These are phyloP conservation scores for Fusarium ambrosium DNA, from an alignment of 2,329 filamentous ascomycete species.

Conservation along the genomic window DNA sequence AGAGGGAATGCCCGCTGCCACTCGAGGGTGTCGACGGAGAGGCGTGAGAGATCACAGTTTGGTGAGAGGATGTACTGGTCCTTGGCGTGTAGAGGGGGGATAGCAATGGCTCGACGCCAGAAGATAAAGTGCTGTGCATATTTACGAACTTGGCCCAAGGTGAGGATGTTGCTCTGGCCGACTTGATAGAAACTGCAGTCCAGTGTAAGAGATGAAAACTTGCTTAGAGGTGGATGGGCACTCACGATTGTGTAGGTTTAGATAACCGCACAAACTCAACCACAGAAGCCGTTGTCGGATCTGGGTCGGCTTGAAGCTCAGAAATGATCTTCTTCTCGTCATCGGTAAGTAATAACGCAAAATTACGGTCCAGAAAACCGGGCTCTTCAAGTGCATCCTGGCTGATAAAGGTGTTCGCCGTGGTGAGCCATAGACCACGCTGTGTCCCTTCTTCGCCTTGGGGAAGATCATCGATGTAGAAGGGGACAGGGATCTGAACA, in stretches of 20 bases:
- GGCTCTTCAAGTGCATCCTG: slow-evolving; percentile 77
- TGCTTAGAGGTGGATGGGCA: slow-evolving; percentile 15
- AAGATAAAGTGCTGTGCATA: slow-evolving; percentile 95
- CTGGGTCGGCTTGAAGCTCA: slow-evolving; percentile 81
- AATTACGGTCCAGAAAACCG: slow-evolving; percentile 83
- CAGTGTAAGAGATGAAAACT: slow-evolving; percentile 8
- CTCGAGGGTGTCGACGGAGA: slow-evolving; percentile 76
- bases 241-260: slow-evolving; percentile 74
- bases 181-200: slow-evolving; percentile 73
- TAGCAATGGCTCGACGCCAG: slow-evolving; percentile 92
- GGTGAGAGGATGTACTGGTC: slow-evolving; percentile 94
- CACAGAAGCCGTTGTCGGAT: slow-evolving; percentile 81
- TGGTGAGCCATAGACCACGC: slow-evolving; percentile 87
- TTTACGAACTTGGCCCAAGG: slow-evolving; percentile 84
- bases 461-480: slow-evolving; percentile 80
- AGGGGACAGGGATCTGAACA: slow-evolving; percentile 74
- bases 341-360: slow-evolving; percentile 85
- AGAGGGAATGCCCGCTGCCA: slow-evolving; percentile 87
- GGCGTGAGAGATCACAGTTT: slow-evolving; percentile 82
- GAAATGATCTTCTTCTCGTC: slow-evolving; percentile 81
- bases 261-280: slow-evolving; percentile 85
- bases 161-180: slow-evolving; percentile 78
- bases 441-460: slow-evolving; percentile 76
- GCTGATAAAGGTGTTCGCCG: slow-evolving; percentile 80
- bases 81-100: slow-evolving; percentile 88